Conservation (phyloP, 1,284 basidiomycete genomes). For the Irpex lacteus region DNA sequence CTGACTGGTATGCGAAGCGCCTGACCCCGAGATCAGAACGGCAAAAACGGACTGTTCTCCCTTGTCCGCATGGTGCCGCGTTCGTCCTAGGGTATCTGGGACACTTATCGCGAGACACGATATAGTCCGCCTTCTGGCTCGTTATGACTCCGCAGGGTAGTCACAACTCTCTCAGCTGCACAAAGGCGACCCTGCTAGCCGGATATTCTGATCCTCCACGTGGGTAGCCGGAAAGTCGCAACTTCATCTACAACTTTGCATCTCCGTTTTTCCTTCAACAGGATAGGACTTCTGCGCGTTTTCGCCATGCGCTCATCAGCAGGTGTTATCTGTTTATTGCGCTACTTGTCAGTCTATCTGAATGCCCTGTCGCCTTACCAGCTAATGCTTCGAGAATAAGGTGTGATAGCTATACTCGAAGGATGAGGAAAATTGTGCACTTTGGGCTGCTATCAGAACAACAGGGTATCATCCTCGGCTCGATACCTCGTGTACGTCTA, state of each 20-base stretch:
- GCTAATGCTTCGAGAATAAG: neutral
- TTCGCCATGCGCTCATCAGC: neutral
- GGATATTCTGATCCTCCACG: constrained; percentile 16
- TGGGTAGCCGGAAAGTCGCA: constrained; percentile 10
- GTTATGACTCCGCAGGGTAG: constrained; percentile 18
- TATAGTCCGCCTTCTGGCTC: constrained; percentile 4
- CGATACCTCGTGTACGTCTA: neutral
- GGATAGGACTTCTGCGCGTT: neutral
- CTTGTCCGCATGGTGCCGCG: constrained; percentile 18
- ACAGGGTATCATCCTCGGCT: neutral
- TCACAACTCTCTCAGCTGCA: constrained; percentile 11
- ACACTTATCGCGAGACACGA: constrained; percentile 20
- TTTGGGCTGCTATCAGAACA: neutral
- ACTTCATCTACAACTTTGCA: neutral
- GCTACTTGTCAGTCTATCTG: neutral
- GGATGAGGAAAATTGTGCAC: neutral
- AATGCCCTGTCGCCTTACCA: neutral
- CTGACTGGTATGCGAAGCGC: constrained; percentile 17
- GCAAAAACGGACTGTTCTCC: constrained; percentile 19
- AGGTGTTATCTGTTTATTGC: neutral
- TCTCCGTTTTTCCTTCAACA: neutral
- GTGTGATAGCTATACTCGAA: neutral
- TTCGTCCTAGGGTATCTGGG: constrained; percentile 17
- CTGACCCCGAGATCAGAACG: constrained; percentile 22
- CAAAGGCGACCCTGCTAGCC: constrained; percentile 10